Conservation (phyloP, 2,329 filamentous ascomycete genomes). For the Pestalotiopsis sp. region DNA sequence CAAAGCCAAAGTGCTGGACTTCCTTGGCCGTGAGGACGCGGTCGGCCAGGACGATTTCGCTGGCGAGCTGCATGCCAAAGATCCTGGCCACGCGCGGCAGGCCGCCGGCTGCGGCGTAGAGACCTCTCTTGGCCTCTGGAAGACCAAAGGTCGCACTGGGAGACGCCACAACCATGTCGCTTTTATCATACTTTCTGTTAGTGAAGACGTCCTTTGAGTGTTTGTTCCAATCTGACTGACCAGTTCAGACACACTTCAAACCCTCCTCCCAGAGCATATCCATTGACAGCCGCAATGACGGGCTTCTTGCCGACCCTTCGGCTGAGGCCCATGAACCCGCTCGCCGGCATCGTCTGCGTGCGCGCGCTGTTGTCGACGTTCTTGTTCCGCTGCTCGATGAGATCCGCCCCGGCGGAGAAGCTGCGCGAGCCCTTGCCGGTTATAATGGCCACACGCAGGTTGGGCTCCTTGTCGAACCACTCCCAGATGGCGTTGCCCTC, state of each 20-base stretch:
- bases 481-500: slow-evolving; percentile 49
- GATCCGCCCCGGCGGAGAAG: slow-evolving; percentile 56
- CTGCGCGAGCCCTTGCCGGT: slow-evolving; percentile 53
- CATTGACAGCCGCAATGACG: slow-evolving; percentile 60
- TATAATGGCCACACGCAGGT: slow-evolving; percentile 46
- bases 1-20: slow-evolving; percentile 41
- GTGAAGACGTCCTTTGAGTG: not conserved
- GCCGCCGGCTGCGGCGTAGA: slow-evolving; percentile 53
- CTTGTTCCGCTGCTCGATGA: slow-evolving; percentile 43
- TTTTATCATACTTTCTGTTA: slow-evolving; percentile 9
- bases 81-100: slow-evolving; percentile 50
- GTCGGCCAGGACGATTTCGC: slow-evolving; percentile 50
- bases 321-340: slow-evolving; percentile 56
- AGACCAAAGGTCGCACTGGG: slow-evolving; percentile 51
- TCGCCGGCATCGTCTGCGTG: slow-evolving; percentile 31
- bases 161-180: slow-evolving; percentile 53
- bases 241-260: slow-evolving; percentile 58
- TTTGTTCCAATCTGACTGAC: slow-evolving; percentile 32
- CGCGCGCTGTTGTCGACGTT: slow-evolving; percentile 22
- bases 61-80: slow-evolving; percentile 46
- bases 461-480: slow-evolving; percentile 54
- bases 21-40: slow-evolving; percentile 44
- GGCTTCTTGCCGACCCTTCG: slow-evolving; percentile 59
- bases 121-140: slow-evolving; percentile 54
- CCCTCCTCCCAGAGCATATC: slow-evolving; percentile 55